Evolutionary conservation across 768 basidiomycete genomes (phyloP).

Genomic region (Mycena pura): DNA sequence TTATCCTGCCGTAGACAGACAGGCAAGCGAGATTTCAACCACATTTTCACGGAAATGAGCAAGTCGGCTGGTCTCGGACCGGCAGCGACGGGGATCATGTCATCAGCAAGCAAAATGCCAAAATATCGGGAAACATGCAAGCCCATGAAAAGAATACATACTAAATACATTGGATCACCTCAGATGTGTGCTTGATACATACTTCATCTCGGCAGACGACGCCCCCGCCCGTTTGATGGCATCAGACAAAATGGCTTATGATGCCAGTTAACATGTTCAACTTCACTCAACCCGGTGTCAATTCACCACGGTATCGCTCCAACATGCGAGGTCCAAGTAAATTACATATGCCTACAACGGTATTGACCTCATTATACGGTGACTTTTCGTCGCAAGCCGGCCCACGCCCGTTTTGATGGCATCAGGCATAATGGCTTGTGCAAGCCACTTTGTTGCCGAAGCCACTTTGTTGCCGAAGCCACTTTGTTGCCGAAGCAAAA

Average conservation of each 20-base stretch:
- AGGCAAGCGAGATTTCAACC: neutral
- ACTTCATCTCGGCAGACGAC: neutral
- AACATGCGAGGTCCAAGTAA: neutral
- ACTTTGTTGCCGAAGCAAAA: no score
- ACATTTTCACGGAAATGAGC: neutral
- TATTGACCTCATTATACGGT: neutral
- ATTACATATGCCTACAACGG: neutral
- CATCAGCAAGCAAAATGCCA: no score
- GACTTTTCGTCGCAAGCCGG: no score
- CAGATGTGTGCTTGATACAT: neutral
- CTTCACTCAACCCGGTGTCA: neutral
- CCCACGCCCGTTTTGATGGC: no score
- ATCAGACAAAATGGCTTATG: neutral
- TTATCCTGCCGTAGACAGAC: neutral
- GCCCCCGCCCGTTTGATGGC: neutral
- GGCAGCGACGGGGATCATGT: neutral
- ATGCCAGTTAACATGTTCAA: neutral
- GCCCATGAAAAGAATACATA: neutral
- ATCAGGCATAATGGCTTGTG: no score
- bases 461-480: no score
- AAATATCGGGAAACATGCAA: neutral
- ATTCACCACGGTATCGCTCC: neutral
- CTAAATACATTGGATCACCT: neutral
- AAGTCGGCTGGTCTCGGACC: neutral
- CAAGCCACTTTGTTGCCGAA: no score